Conservation (phyloP, 1,139 yeast genomes). For the Blastobotrys ciferrii region DNA sequence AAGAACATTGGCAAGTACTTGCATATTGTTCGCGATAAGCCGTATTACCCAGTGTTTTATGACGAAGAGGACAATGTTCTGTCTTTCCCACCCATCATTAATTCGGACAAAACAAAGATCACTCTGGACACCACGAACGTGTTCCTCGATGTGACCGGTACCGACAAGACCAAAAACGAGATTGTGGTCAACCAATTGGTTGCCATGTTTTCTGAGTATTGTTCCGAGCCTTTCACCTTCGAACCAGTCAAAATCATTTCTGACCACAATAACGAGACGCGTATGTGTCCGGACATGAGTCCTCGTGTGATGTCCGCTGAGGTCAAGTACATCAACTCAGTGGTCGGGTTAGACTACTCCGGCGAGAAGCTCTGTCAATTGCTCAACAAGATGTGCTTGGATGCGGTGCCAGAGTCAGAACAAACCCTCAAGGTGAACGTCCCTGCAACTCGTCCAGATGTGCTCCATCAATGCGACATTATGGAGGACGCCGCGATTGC, state of each 20-base stretch:
- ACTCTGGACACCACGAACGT: conserved; percentile 80
- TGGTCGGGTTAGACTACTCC: conserved; percentile 74
- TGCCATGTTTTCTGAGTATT: conserved; percentile 90
- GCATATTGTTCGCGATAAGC: conserved; percentile 83
- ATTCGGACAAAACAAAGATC: conserved; percentile 88
- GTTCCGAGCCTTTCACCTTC: conserved; percentile 59
- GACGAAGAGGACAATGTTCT: conserved; percentile 78
- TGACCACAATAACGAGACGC: conserved; percentile 74
- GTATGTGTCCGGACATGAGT: conserved; percentile 70
- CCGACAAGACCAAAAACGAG: conserved; percentile 90
- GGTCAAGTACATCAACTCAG: conserved; percentile 82
- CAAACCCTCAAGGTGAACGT: conserved; percentile 65
- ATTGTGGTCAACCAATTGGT: conserved; percentile 87
- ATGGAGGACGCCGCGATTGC: conserved; percentile 99
- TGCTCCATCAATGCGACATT: conserved; percentile 95
- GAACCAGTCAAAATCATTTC: conserved; percentile 89
- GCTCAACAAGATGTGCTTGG: conserved; percentile 77
- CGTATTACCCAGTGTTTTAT: conserved; percentile 86
- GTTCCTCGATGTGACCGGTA: conserved; percentile 92
- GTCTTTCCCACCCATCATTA: conserved; percentile 96
- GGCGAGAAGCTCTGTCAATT: conserved; percentile 67
- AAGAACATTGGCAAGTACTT: conserved; percentile 86
- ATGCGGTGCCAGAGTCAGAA: conserved; percentile 56
- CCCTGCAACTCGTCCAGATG: conserved; percentile 94
- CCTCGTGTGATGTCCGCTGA: conserved; percentile 75